Evolutionary conservation across 257 asterid species (phyloP), one percentile per base, ranked within the genome.

Genomic region (Forsythia viridissima): DNA sequence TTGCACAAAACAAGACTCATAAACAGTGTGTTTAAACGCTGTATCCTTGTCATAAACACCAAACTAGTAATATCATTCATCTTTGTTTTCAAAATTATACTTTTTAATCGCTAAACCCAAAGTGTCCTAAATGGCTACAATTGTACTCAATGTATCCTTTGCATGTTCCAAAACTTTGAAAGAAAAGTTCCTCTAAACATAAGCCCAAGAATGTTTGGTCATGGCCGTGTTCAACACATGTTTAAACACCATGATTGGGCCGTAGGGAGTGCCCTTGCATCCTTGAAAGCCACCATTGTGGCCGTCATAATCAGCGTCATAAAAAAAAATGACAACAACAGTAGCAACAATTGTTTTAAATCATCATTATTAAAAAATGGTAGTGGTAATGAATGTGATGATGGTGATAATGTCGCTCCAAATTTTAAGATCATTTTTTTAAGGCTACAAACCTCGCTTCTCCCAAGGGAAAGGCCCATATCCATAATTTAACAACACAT

Each of bases 351-450:
- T 59, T 59, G 36, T 8, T 59, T 57, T 20, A 59, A 20, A 59
- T n/a, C 67, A 6, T 20, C 21, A 4, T 20, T 6, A 59, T 21
- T 59, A 18, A 21, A 59, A 59, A 59, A 59, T 20, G 67, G 16
- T 52, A 70, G 24, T 68, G 37, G 21, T 59, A 63, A 48, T 15
- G 71, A 70, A 48, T 39, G 48, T 38, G 73, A 34, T 55, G 51
- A 73, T 43, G 74, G 36, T 78, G 38, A 48, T 81, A 55, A 61
- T 66, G 30, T 55, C 59, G 68, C 16, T 68, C 15, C 67, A 63
- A 55, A 61, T 72, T 55, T 38, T 74, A 59, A 59, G 48, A 78
- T 30, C 42, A 75, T 44, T 34, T 51, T 39, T 79, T 55, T 18
- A 38, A 12, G 42, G 10, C 76, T 21, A 71, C 65, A 21, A 70